These are phyloP conservation scores for Sextonia rubra DNA, from an alignment of 164 flowering plant genomes.

Conservation along the genomic window DNA sequence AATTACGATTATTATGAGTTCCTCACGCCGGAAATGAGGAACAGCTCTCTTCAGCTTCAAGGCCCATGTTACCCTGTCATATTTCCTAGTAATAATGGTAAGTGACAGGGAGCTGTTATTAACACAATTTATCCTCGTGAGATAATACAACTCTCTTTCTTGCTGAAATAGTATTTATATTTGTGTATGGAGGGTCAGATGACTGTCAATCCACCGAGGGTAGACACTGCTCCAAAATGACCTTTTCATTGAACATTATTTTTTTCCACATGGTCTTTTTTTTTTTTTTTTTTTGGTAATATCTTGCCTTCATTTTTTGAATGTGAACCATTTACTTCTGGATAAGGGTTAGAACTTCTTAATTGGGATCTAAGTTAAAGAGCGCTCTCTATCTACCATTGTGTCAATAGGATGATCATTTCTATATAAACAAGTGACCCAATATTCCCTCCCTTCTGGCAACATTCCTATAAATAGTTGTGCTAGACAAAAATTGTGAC, in stretches of 20 bases:
- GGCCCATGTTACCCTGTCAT: slow-evolving; percentile 99
- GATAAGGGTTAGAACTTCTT: not conserved
- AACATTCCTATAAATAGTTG: no score
- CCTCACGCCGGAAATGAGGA: slow-evolving; percentile 82
- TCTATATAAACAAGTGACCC: no score
- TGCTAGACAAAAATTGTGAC: no score
- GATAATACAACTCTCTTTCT: not conserved
- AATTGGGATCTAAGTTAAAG: not conserved
- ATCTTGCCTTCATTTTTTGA: no score
- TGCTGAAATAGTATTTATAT: not conserved
- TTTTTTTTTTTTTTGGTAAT: no score
- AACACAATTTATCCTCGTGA: not conserved
- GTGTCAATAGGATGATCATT: not conserved
- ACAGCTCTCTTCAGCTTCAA: slow-evolving; percentile 89
- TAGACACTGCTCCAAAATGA: not conserved
- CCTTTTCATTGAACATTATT: not conserved
- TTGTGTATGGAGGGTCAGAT: not conserved
- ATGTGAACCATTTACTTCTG: not conserved
- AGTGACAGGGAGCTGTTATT: slow-evolving; percentile 10
- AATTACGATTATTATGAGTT: slow-evolving; percentile 85
- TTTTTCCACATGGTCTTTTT: not conserved
- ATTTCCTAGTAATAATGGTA: slow-evolving; percentile 96
- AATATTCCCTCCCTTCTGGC: no score
- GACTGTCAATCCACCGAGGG: not conserved
- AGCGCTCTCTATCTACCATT: not conserved